A percentile compares a stretch with the other conserved stretches of the same genome.
Conservation (phyloP, 805 yeast genomes). For the Naumovozyma castellii region DNA sequence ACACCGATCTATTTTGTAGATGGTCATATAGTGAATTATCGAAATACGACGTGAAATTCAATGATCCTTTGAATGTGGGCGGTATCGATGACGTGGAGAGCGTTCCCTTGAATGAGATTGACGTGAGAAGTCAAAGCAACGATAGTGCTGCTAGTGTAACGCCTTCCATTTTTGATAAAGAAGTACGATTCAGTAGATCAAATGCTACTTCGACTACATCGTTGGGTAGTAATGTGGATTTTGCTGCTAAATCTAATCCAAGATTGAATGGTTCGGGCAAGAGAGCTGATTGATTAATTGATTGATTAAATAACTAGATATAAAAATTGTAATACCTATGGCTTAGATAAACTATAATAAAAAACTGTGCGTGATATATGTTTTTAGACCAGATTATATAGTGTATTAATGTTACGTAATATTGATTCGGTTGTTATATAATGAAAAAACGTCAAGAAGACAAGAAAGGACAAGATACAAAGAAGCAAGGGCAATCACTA, state of each 20-base stretch:
- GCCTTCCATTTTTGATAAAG: constrained; percentile 28
- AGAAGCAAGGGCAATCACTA: background rate
- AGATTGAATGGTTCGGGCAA: background rate
- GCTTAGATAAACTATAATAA: no score
- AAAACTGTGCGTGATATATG: no score
- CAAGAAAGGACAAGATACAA: no score
- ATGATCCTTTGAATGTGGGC: constrained; percentile 29
- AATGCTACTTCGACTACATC: constrained; percentile 31
- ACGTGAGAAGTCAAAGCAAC: constrained; percentile 9
- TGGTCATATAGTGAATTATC: constrained; percentile 50
- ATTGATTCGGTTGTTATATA: no score
- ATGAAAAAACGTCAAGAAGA: no score
- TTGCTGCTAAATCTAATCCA: background rate
- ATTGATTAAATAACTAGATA: background rate
- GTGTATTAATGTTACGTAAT: no score
- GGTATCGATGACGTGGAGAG: constrained; percentile 25
- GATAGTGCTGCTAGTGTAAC: constrained; percentile 13
- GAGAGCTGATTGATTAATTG: background rate
- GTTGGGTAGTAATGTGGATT: constrained; percentile 10
- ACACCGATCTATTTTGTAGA: constrained; percentile 48
- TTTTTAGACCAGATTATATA: no score
- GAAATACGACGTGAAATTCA: constrained; percentile 24
- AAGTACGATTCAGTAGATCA: constrained; percentile 26
- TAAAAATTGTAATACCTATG: background rate
- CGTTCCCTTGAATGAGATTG: constrained; percentile 18